Base-by-base conservation (phyloP, 2,329 filamentous ascomycete species). In the Cladorrhinum sp. region DNA sequence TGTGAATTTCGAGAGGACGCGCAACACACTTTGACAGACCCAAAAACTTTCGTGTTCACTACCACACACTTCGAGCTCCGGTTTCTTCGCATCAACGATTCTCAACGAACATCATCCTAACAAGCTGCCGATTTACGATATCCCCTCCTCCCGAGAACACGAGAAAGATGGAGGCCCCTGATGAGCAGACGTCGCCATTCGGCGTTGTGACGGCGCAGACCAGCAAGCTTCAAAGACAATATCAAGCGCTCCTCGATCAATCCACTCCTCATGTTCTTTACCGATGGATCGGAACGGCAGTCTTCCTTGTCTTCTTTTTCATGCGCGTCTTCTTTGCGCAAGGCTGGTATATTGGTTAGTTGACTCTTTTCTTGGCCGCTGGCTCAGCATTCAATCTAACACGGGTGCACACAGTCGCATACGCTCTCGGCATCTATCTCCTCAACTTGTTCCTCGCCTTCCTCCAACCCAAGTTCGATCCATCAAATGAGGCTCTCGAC, bases 381-480 rank as follows among this genome's bases (percentile, higher is more conserved):
- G 12, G 8, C 10, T 21, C 55, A 28, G 24, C 33, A 55, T 26
- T 16, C 20, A 16, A 33, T 14, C 65, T 69, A 66, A 66, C 42
- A 69, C 30, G 10, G 20, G 4, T 33, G 7, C 9, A 3, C n/a
- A 49, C 69, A 96, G 95, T 99, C 71, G 94, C 93, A 68, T 99
- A 99, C 77, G 95, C 94, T 39, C 87, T 99, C 59, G 95, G 94
- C 69, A 99, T 99, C 78, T 99, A 99, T 82, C 90, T 99, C 53
- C 88, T 99, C 64, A 99, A 99, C 80, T 87, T 99, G 63, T 99
- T 99, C 85, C 91, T 99, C 74, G 95, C 95, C 69, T 99, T 99
- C 82, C 84, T 99, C 59, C 91, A 94, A 73, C 95, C 95, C 70
- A 99, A 99, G 81, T 98, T 99, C 81, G 95, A 99, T 80, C 95